Base-by-base conservation (phyloP, 306 rosid species). In the Myrica gale region DNA sequence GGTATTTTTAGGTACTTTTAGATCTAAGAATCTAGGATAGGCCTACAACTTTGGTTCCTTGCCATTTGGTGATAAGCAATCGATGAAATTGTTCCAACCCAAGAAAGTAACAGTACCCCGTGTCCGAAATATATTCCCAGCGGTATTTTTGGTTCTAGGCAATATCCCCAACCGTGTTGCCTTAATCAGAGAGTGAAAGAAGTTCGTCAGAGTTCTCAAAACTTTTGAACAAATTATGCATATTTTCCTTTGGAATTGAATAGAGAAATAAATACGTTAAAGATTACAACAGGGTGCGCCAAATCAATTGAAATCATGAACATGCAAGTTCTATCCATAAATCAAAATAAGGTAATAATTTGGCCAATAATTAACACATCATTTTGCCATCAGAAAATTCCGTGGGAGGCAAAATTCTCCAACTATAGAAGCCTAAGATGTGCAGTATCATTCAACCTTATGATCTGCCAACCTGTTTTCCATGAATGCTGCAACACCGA, bases 391-490 rank as follows among this genome's bases (percentile, higher is more conserved):
- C 5, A 61, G 70, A 19, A 5, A 57, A 10, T 75, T 45, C 68
- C 48, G 57, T 75, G 57, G 21, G 46, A 51, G 58, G 57, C 62
- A 61, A 51, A 21, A 43, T 19, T 16, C 62, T 48, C 58, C 51
- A 17, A 66, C 81, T 92, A 95, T 73, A 95, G 93, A 76, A 95
- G 97, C 89, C 99, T 84, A 68, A 95, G 99, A 86, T 95, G 97
- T 2, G 96, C 89, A 9, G 97, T 92, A 74, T 95, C 99, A 19
- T 95, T 95, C 84, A 90, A 56, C 75, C 92, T 84, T 82, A 90
- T 95, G 21, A 95, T 90, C 92, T 90, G 99, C 99, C 97, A 95
- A 73, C 99, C 99, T 42, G 97, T 81, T 86, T 87, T 89, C 85
- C 89, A 85, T 52, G 99, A 90, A 88, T 95, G 97, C 81, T 92